These are phyloP conservation scores for Bruguiera sexangula DNA, from an alignment of 345 rosid genomes.

Conservation along the genomic window DNA sequence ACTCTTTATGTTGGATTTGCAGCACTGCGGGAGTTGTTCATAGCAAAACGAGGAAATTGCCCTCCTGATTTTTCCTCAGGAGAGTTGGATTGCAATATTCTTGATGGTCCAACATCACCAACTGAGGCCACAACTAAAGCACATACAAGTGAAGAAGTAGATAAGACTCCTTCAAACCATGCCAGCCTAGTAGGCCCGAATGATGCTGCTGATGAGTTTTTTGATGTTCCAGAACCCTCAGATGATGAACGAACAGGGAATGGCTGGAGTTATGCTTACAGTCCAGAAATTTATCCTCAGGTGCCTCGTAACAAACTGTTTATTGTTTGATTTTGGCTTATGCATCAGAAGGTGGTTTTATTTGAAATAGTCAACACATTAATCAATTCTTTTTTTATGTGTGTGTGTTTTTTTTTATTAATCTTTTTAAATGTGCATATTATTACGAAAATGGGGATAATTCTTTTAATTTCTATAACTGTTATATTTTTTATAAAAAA, in stretches of 20 bases:
- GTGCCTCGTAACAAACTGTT: slow-evolving; percentile 31
- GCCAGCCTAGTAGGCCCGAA: slow-evolving; percentile 74
- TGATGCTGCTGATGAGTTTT: slow-evolving; percentile 85
- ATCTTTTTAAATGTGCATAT: too few relatives aligned
- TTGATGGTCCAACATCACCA: slow-evolving; percentile 29
- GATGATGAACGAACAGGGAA: slow-evolving; percentile 55
- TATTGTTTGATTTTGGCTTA: neutral
- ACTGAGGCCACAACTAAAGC: slow-evolving; percentile 41
- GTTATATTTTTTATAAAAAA: too few relatives aligned
- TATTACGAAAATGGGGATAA: too few relatives aligned
- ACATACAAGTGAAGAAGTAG: slow-evolving; percentile 47
- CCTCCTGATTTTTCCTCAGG: slow-evolving; percentile 62
- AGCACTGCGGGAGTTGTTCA: slow-evolving; percentile 82
- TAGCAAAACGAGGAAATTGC: slow-evolving; percentile 58
- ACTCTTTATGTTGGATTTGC: slow-evolving; percentile 25
- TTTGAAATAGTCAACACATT: too few relatives aligned
- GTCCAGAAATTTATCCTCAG: slow-evolving; percentile 53
- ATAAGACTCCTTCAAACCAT: slow-evolving; percentile 59
- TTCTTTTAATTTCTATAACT: too few relatives aligned
- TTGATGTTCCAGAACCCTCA: slow-evolving; percentile 83
- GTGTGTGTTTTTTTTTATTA: too few relatives aligned
- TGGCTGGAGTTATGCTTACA: slow-evolving; percentile 66
- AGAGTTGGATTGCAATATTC: slow-evolving; percentile 46
- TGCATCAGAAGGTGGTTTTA: too few relatives aligned
- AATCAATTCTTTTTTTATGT: too few relatives aligned